A percentile compares a stretch with the other conserved stretches of the same genome.
These are phyloP conservation scores for Pythium phragmitis DNA, from an alignment of 352 stramenopile genomes.

Conservation along the genomic window DNA sequence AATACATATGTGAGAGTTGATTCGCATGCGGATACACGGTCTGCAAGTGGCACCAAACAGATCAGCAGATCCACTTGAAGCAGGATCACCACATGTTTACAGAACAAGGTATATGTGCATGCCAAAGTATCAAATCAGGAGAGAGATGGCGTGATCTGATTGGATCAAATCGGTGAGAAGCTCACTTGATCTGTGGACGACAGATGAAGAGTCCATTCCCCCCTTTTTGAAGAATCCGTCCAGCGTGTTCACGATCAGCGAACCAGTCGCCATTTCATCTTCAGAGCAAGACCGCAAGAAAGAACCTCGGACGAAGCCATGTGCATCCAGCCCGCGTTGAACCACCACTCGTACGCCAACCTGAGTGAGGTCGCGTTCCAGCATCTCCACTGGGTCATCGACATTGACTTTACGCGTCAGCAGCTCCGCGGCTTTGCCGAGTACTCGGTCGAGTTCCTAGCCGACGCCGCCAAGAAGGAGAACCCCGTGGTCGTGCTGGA, in stretches of 20 bases:
- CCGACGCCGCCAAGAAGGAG: conserved; percentile 37
- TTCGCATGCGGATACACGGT: too few species aligned
- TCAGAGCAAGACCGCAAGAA: too few species aligned
- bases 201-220: neutral
- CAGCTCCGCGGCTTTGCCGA: conserved; percentile 78
- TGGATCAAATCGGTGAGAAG: conserved; percentile 12
- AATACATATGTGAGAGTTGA: too few species aligned
- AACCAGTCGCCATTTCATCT: neutral
- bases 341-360: conserved; percentile 85
- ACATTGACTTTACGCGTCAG: conserved; percentile 82
- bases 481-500: conserved; percentile 70
- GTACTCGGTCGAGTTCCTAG: conserved; percentile 68
- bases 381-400: conserved; percentile 86
- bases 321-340: conserved; percentile 20
- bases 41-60: too few species aligned
- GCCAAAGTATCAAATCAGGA: neutral
- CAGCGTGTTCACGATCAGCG: conserved; percentile 20
- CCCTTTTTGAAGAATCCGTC: neutral
- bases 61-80: conserved; percentile 9
- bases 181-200: conserved; percentile 28
- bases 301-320: neutral
- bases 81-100: neutral
- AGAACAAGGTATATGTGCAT: conserved; percentile 4
- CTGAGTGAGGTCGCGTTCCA: conserved; percentile 74
- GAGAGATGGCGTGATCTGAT: conserved; percentile 6